Evolutionary conservation across 495 filamentous ascomycete genomes (phyloP).

Genomic region (Monascus purpureus): DNA sequence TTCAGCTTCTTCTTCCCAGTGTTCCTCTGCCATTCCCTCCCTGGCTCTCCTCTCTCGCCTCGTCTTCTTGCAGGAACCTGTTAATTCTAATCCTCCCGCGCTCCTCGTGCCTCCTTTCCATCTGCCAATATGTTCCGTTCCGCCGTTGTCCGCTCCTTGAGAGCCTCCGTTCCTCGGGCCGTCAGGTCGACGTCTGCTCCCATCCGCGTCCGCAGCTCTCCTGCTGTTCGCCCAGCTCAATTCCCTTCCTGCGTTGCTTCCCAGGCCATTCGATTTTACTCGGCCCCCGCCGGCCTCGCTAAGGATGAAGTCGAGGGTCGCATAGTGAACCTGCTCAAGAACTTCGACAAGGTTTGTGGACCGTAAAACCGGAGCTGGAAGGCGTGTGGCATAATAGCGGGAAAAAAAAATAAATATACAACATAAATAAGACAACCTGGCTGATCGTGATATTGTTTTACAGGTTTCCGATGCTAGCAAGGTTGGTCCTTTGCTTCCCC

Average conservation of each 20-base stretch:
- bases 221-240: slow-evolving; percentile 33
- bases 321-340: slow-evolving; percentile 81
- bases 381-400: slow-evolving; percentile 5
- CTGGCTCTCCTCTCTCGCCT: slow-evolving; percentile 4
- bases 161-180: slow-evolving; percentile 44
- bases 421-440: slow-evolving; percentile 1
- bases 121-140: slow-evolving; percentile 67
- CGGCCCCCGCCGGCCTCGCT: slow-evolving; percentile 58
- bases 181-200: slow-evolving; percentile 36
- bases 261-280: slow-evolving; percentile 67
- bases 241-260: slow-evolving; percentile 36
- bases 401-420: not conserved
- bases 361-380: slow-evolving; percentile 2
- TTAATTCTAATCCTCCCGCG: slow-evolving; percentile 2
- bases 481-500: slow-evolving; percentile 34
- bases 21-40: slow-evolving; percentile 6
- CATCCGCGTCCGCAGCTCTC: slow-evolving; percentile 41
- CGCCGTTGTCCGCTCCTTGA: slow-evolving; percentile 53
- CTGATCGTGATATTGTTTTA: slow-evolving; percentile 2
- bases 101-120: slow-evolving; percentile 8
- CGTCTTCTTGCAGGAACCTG: slow-evolving; percentile 1
- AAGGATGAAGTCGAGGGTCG: slow-evolving; percentile 81
- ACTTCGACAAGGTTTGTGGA: slow-evolving; percentile 86
- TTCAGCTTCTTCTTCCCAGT: no score
- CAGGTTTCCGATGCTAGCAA: slow-evolving; percentile 64